These are phyloP conservation scores for Dryas integrifolia DNA, from an alignment of 331 rosid genomes.

Conservation along the genomic window DNA sequence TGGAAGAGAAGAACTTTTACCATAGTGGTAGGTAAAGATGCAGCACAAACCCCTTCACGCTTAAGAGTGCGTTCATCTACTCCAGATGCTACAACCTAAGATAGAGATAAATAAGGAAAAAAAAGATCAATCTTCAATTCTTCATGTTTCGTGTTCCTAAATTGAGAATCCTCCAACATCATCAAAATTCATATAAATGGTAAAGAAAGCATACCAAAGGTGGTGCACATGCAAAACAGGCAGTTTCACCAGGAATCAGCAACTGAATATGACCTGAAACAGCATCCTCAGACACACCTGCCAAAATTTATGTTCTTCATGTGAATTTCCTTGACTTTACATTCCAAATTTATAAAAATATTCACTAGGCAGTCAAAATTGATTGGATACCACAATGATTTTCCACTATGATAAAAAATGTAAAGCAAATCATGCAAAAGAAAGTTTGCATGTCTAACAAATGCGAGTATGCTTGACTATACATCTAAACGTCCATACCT, in stretches of 20 bases:
- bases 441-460: background rate
- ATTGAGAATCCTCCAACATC: slow-evolving; percentile 4
- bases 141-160: slow-evolving; percentile 13
- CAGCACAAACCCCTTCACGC: slow-evolving; percentile 99
- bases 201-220: slow-evolving; percentile 62
- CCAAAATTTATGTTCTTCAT: slow-evolving; percentile 25
- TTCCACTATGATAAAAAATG: background rate
- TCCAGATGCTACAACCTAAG: slow-evolving; percentile 93
- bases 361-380: slow-evolving; percentile 2
- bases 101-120: background rate
- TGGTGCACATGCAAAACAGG: slow-evolving; percentile 99
- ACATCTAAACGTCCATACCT: background rate
- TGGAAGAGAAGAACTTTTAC: slow-evolving; percentile 33
- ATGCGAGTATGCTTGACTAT: background rate
- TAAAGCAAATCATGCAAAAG: background rate
- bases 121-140: background rate
- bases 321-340: slow-evolving; percentile 25
- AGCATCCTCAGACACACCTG: slow-evolving; percentile 98
- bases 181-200: slow-evolving; percentile 20
- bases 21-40: slow-evolving; percentile 97
- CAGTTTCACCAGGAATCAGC: slow-evolving; percentile 92
- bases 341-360: slow-evolving; percentile 8
- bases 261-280: slow-evolving; percentile 97
- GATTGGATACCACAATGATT: slow-evolving; percentile 2
- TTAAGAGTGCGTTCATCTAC: slow-evolving; percentile 93